Evolutionary conservation across 805 yeast species (phyloP), one percentile per base, ranked within the genome.

Genomic region (Candida incommunis): DNA sequence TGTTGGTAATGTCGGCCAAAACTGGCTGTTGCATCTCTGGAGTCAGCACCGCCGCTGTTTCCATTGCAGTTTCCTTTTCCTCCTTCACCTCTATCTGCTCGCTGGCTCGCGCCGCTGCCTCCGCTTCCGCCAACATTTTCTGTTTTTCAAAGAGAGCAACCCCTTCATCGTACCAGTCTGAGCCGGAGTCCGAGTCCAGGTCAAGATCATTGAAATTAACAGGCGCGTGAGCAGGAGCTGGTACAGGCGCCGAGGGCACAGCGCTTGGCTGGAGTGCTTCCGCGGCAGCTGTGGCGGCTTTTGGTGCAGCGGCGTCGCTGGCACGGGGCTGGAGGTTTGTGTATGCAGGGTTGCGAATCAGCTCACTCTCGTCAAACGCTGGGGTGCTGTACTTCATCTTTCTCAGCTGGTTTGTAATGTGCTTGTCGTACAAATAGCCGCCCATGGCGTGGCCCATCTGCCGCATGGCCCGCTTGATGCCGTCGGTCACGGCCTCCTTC

Each of bases 401-500:
- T 41, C 68, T 65, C 45, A 78, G 68, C 47, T 71, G 66, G 23
- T 66, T 63, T 29, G 73, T 59, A 44, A 72, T 72, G 40, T 67
- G 66, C 49, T 71, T 71, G 54, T 76, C 81, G 51, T 76, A 76
- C 22, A 76, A 64, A 55, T 80, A 76, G 53, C 76, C 75, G 1
- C 81, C 81, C 48, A 76, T 58, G 1, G 82, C 76, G 51, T 76
- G 72, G 41, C 84, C 86, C 53, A 81, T 79, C 49, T 79, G 78
- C 49, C 84, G 65, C 44, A 82, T 63, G 22, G 84, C 78, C 43
- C 82, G 64, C 59, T 82, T 82, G 48, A 79, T 63, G 0, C 80
- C 90, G 59, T 81, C 85, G 0, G 85, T 80, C 23, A 76, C 71
- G 1, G 92, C 86, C 55, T 81, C 88, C 54, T 84, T 84, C 59